Evolutionary conservation across 225 moss, liverwort and hornwort genomes (phyloP), one percentile per base, ranked within the genome.

Genomic region (Lunularia cruciata): DNA sequence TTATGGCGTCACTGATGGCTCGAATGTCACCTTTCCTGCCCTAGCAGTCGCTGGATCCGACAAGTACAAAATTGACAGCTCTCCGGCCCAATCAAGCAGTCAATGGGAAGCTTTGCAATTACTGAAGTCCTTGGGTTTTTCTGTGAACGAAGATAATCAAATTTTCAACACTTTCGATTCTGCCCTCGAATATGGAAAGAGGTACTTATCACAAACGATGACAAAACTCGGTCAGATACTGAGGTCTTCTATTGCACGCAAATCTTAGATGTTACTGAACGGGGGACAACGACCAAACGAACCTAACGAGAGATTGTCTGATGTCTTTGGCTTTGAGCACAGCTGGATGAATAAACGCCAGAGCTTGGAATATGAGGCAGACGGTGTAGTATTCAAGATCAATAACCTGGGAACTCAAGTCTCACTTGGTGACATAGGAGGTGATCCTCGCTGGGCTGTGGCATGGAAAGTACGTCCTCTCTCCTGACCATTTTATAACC

Each of bases 381-480:
- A 94, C 84, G 91, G 94, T 68, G 83, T 94, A 73, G 76, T 94
- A 22, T 80, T 94, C 67, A 94, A 94, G 80, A 69, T 87, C 32
- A 63, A 94, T 73, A 87, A 91, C 67, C 72, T 84, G 65, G 76
- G 64, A 75, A 60, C 78, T 59, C 91, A 94, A 68, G 71, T 75
- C 23, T 75, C 59, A 54, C 91, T 94, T 75, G 94, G 94, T 70
- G 83, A 75, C 60, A 73, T 80, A 76, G 85, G 87, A 68, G 79
- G 76, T 51, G 66, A 89, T 80, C 94, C 91, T 73, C 91, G 94
- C 49, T 94, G 94, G 94, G 94, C 94, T 75, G 76, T 94, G 45
- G 91, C 91, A 25, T 94, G 94, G 94, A 94, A 94, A 81, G 94
- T 94, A 60, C 60, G 57, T 75, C 42, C 3, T 36, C n/a, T 3